phyloP scores from a whole-genome alignment of 768 basidiomycete genomes.

The Aureoboletus auriporus region DNA sequence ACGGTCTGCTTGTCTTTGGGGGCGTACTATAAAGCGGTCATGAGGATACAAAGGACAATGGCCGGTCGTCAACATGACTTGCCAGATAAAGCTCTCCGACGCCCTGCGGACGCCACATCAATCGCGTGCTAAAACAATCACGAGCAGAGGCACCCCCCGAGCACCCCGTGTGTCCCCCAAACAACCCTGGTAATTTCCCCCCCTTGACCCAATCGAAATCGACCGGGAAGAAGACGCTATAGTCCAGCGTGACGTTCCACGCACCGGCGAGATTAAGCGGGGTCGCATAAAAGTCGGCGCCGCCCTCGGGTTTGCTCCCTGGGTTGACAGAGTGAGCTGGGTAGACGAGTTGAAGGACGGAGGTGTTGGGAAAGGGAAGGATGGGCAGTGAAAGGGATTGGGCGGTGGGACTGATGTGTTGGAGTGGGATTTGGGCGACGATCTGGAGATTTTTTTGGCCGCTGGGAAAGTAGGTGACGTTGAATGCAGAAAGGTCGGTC shows the following conservation, averaged over 20 bases:
- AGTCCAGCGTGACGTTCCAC: constrained; percentile 53
- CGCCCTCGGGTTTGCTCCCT: constrained; percentile 56
- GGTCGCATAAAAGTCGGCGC: constrained; percentile 63
- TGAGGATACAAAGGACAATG: background rate
- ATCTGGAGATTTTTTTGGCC: constrained; percentile 54
- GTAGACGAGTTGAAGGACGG: constrained; percentile 60
- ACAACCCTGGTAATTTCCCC: constrained; percentile 83
- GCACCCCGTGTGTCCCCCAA: constrained; percentile 62
- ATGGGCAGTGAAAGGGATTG: constrained; percentile 8
- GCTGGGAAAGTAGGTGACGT: constrained; percentile 51
- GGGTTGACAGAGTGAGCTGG: constrained; percentile 71
- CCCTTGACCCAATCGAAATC: constrained; percentile 77
- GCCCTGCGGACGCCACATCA: constrained; percentile 78
- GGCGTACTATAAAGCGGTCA: constrained; percentile 51
- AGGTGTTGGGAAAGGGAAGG: constrained; percentile 13
- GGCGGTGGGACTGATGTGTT: constrained; percentile 24
- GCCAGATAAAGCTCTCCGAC: constrained; percentile 76
- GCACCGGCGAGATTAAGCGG: constrained; percentile 46
- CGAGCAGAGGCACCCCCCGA: constrained; percentile 71
- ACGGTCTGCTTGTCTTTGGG: constrained; percentile 65
- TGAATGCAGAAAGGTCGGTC: constrained; percentile 58
- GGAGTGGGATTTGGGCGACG: constrained; percentile 44
- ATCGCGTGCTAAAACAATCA: constrained; percentile 76
- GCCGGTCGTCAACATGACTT: constrained; percentile 20
- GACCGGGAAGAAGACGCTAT: constrained; percentile 72